phyloP scores from a whole-genome alignment of 768 basidiomycete genomes.

The Arthromyces matolae region DNA sequence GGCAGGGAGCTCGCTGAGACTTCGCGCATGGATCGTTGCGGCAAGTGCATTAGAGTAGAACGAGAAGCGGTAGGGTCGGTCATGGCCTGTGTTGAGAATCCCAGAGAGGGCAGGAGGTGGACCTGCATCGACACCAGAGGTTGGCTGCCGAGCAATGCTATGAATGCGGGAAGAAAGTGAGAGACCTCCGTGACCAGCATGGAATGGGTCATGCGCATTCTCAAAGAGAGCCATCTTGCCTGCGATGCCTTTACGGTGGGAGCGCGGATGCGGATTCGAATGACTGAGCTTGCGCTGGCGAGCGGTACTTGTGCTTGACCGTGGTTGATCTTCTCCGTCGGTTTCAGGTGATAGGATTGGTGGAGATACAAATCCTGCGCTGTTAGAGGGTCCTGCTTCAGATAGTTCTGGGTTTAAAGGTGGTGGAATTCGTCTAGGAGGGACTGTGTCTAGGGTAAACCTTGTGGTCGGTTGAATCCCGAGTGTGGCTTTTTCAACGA shows the following conservation, averaged over 20 bases:
- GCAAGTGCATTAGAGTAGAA: slow-evolving; percentile 94
- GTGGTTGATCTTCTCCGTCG: slow-evolving; percentile 6
- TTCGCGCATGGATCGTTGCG: slow-evolving; percentile 93
- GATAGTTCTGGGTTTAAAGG: not conserved
- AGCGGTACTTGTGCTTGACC: slow-evolving; percentile 6
- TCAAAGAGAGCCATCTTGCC: slow-evolving; percentile 95
- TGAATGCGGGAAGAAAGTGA: slow-evolving; percentile 9
- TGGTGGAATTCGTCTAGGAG: not conserved
- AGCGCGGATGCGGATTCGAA: slow-evolving; percentile 66
- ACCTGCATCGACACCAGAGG: slow-evolving; percentile 1
- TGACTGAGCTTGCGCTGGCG: slow-evolving; percentile 88
- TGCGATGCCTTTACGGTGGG: slow-evolving; percentile 52
- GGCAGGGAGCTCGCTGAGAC: slow-evolving; percentile 87
- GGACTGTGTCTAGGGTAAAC: slow-evolving; percentile 30
- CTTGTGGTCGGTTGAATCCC: slow-evolving; percentile 52
- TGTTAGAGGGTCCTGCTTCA: slow-evolving; percentile 14
- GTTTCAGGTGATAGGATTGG: slow-evolving; percentile 1
- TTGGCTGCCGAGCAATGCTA: slow-evolving; percentile 26
- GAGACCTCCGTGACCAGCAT: slow-evolving; percentile 11
- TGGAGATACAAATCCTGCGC: not conserved
- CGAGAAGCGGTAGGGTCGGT: slow-evolving; percentile 94
- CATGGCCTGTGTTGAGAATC: slow-evolving; percentile 56
- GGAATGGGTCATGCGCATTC: slow-evolving; percentile 43
- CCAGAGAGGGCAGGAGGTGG: slow-evolving; percentile 14
- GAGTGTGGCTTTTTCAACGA: slow-evolving; percentile 59